Conservation (phyloP, 2,329 filamentous ascomycete genomes). For the Penicillium palitans region DNA sequence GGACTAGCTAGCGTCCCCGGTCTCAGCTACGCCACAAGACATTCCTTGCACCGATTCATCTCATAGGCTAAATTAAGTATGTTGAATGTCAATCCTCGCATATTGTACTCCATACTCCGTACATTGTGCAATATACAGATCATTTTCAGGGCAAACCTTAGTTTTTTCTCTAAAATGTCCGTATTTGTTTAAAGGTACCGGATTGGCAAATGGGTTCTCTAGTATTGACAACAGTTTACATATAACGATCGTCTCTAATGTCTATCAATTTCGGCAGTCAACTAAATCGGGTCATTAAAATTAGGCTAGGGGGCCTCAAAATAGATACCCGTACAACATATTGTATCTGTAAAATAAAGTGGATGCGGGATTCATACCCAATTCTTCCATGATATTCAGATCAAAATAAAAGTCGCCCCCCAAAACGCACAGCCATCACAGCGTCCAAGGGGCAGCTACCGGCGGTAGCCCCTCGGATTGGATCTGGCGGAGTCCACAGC, state of each 20-base stretch:
- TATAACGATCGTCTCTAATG: not conserved
- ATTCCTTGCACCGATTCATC: not conserved
- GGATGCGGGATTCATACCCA: not conserved
- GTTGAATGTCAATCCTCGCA: not conserved
- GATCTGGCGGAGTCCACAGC: slow-evolving; percentile 23
- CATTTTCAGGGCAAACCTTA: not conserved
- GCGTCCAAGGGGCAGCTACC: slow-evolving; percentile 13
- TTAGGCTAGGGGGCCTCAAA: not conserved
- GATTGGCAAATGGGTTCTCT: not conserved
- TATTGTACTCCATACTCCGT: not conserved
- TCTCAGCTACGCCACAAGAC: slow-evolving; percentile 22
- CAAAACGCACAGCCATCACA: not conserved
- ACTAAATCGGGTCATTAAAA: not conserved
- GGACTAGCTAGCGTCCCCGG: slow-evolving; percentile 4
- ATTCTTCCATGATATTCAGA: not conserved
- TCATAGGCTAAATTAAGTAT: not conserved
- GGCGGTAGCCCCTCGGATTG: slow-evolving; percentile 14
- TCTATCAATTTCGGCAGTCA: not conserved
- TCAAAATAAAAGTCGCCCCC: not conserved
- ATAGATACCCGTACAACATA: not conserved
- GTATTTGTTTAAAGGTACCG: not conserved
- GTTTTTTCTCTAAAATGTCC: not conserved
- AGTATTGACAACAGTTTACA: not conserved
- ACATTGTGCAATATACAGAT: not conserved
- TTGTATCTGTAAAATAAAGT: not conserved